Percentiles rank a stretch among this genome's conserved stretches.
These are phyloP conservation scores for Solanum tacnaense DNA, from an alignment of 257 asterid species.

Conservation along the genomic window DNA sequence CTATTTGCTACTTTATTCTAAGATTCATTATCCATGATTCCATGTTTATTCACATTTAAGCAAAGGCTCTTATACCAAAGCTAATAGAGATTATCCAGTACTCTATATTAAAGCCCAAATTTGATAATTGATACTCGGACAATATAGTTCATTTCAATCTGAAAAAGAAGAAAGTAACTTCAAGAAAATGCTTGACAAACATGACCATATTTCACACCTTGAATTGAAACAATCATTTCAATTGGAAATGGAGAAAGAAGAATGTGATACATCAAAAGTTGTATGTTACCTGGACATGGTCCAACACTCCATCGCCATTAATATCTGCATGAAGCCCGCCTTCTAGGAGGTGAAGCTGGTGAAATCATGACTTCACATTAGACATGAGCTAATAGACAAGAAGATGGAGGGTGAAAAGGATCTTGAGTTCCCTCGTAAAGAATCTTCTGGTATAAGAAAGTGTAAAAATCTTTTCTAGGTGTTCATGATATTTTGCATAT, in stretches of 20 bases:
- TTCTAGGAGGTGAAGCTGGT: slow-evolving; percentile 96
- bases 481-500: neutral
- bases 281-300: slow-evolving; percentile 85
- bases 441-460: neutral
- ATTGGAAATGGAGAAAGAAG: neutral
- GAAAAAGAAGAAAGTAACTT: neutral
- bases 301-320: slow-evolving; percentile 96
- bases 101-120: neutral
- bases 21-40: neutral
- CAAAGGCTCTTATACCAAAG: neutral
- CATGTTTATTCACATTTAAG: neutral
- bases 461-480: neutral
- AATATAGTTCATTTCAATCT: neutral
- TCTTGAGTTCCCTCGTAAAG: neutral
- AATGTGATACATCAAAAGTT: neutral
- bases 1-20: neutral
- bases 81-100: neutral
- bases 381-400: neutral
- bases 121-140: neutral
- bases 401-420: neutral
- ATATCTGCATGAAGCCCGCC: slow-evolving; percentile 99
- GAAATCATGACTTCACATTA: slow-evolving; percentile 14
- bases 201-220: neutral
- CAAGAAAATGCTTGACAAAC: neutral
- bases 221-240: neutral